A percentile compares a stretch with the other conserved stretches of the same genome.
These are phyloP conservation scores for Vitis rupestris DNA, from an alignment of 164 flowering plant genomes.

Conservation along the genomic window DNA sequence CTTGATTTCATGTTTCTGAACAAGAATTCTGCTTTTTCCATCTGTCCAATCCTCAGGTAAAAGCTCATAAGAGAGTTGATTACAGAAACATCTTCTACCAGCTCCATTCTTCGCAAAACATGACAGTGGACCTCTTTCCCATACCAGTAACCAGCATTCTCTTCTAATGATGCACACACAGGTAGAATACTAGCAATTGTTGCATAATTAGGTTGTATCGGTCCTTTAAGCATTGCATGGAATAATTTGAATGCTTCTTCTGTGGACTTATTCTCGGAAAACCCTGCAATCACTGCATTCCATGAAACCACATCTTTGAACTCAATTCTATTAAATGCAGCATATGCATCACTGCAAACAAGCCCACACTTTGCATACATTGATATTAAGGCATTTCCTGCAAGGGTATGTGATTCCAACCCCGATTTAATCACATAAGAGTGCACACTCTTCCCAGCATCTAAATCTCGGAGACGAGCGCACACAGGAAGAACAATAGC, in stretches of 20 bases:
- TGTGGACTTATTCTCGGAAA: constrained; percentile 48
- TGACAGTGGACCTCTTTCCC: constrained; percentile 67
- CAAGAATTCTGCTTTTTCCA: constrained; percentile 49
- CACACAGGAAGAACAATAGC: constrained; percentile 67
- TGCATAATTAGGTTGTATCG: constrained; percentile 52
- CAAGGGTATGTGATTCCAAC: constrained; percentile 57
- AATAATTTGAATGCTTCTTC: constrained; percentile 49
- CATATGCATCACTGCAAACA: constrained; percentile 37
- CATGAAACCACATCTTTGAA: constrained; percentile 77
- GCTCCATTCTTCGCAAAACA: constrained; percentile 36
- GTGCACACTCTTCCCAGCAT: constrained; percentile 55
- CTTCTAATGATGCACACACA: constrained; percentile 47
- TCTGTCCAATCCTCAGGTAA: constrained; percentile 56
- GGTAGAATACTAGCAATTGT: constrained; percentile 69
- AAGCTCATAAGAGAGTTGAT: constrained; percentile 67
- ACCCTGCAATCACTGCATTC: constrained; percentile 81
- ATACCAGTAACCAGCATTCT: constrained; percentile 16
- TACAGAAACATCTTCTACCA: constrained; percentile 45
- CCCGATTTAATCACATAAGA: constrained; percentile 55
- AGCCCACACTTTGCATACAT: constrained; percentile 70
- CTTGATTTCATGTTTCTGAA: constrained; percentile 46
- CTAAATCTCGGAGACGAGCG: constrained; percentile 40
- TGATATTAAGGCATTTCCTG: constrained; percentile 73
- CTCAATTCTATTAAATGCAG: constrained; percentile 39
- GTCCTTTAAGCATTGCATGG: constrained; percentile 42